phyloP scores from a whole-genome alignment of 129 eudicot genomes.

The Deinandra increscens region DNA sequence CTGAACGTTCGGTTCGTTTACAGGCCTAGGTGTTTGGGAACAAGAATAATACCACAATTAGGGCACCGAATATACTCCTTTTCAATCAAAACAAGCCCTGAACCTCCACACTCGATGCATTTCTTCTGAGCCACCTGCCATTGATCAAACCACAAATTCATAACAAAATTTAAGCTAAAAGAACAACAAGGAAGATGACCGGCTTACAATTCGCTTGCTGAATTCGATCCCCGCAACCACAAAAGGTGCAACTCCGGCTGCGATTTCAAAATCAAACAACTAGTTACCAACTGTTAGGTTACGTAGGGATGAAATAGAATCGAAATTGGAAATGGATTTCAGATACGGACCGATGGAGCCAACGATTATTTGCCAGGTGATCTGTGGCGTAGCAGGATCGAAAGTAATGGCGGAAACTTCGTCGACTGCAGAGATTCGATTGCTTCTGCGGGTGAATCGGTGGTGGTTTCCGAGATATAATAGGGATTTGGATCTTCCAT shows the following conservation, averaged over 20 bases:
- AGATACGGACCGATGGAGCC: constrained; percentile 59
- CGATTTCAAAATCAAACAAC: constrained; percentile 19
- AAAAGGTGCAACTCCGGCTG: constrained; percentile 91
- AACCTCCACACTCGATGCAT: constrained; percentile 72
- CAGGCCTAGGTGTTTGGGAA: background rate
- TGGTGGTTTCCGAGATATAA: background rate
- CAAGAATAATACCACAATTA: constrained; percentile 52
- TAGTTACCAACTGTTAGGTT: too few species aligned
- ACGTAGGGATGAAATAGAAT: background rate
- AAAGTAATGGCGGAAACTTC: constrained; percentile 37
- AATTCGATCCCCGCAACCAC: constrained; percentile 91
- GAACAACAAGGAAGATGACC: background rate
- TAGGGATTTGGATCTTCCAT: background rate
- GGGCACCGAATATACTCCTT: constrained; percentile 85
- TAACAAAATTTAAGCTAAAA: background rate
- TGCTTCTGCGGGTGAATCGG: constrained; percentile 1
- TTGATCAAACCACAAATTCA: background rate
- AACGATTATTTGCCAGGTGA: constrained; percentile 75
- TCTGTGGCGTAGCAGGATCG: constrained; percentile 38
- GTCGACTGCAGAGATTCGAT: constrained; percentile 24
- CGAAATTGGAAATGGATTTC: background rate
- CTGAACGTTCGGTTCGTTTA: too few species aligned
- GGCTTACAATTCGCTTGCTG: constrained; percentile 81
- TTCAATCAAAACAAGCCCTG: constrained; percentile 79
- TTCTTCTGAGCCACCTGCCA: constrained; percentile 70